These are phyloP conservation scores for Cyberlindnera subsufficiens DNA, from an alignment of 805 yeast genomes.

Conservation along the genomic window DNA sequence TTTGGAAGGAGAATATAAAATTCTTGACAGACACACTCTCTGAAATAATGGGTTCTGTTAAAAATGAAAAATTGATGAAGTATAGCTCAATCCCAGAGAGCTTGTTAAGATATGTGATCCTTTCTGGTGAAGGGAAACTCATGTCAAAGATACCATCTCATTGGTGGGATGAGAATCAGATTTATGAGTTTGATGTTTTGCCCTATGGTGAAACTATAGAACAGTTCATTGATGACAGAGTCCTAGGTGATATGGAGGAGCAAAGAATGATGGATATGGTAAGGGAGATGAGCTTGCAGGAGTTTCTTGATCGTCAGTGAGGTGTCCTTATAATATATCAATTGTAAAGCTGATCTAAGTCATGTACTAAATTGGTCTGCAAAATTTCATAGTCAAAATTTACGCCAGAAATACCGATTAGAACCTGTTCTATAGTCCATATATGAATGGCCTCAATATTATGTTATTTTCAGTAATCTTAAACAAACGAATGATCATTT, in stretches of 20 bases:
- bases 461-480: too few relatives aligned
- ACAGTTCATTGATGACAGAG: conserved; percentile 28
- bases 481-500: too few relatives aligned
- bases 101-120: conserved; percentile 58
- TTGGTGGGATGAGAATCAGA: conserved; percentile 56
- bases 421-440: too few relatives aligned
- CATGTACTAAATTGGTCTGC: too few relatives aligned
- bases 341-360: too few relatives aligned
- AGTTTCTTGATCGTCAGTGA: conserved; percentile 9
- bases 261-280: conserved; percentile 23
- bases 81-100: conserved; percentile 45
- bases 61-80: conserved; percentile 10
- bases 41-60: conserved; percentile 15
- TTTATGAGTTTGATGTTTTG: conserved; percentile 64
- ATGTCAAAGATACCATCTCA: conserved; percentile 63
- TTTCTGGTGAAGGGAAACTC: conserved; percentile 64
- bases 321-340: too few relatives aligned
- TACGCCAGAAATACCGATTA: too few relatives aligned
- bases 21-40: conserved; percentile 43
- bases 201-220: conserved; percentile 45
- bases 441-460: too few relatives aligned
- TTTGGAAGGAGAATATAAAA: conserved; percentile 50
- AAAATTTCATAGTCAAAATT: too few relatives aligned
- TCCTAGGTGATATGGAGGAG: conserved; percentile 20
- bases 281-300: conserved; percentile 22